Evolutionary conservation across 306 rosid genomes (phyloP).

Genomic region (Morella rubra): DNA sequence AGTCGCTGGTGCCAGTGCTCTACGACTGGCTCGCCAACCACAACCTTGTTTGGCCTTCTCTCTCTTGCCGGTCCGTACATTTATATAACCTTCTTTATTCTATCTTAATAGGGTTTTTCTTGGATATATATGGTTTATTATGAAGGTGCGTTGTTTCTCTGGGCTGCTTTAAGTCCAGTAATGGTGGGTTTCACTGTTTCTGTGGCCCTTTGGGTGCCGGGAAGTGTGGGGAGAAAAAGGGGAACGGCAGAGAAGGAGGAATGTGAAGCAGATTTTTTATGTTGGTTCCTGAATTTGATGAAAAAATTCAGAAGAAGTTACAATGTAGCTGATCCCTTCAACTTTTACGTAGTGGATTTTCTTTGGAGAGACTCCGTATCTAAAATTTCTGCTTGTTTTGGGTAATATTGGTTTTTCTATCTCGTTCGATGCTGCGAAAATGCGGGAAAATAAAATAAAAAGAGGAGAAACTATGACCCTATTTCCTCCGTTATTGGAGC

Average conservation of each 20-base stretch:
- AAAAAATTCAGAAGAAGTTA: neutral
- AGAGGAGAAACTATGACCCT: neutral
- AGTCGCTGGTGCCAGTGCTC: constrained; percentile 79
- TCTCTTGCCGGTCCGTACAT: constrained; percentile 66
- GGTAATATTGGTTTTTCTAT: neutral
- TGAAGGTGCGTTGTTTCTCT: neutral
- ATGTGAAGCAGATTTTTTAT: neutral
- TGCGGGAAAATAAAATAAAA: constrained; percentile 5
- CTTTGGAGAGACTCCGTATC: neutral
- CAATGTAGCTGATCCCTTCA: neutral
- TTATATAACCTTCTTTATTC: neutral
- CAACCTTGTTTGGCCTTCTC: constrained; percentile 97
- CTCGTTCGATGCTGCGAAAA: constrained; percentile 16
- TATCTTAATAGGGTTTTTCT: neutral
- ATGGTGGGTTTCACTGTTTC: neutral
- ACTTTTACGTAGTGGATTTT: neutral
- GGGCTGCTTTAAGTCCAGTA: neutral
- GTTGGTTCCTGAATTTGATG: neutral
- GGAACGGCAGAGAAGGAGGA: neutral
- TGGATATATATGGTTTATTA: neutral
- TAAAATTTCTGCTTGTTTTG: neutral
- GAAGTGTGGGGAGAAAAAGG: neutral
- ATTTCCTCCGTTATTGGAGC: neutral
- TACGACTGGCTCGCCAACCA: constrained; percentile 97
- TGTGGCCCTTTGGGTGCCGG: neutral